These are phyloP conservation scores for Paramecium tetraurelia DNA, from an alignment of 73 alveolate species.

Conservation along the genomic window DNA sequence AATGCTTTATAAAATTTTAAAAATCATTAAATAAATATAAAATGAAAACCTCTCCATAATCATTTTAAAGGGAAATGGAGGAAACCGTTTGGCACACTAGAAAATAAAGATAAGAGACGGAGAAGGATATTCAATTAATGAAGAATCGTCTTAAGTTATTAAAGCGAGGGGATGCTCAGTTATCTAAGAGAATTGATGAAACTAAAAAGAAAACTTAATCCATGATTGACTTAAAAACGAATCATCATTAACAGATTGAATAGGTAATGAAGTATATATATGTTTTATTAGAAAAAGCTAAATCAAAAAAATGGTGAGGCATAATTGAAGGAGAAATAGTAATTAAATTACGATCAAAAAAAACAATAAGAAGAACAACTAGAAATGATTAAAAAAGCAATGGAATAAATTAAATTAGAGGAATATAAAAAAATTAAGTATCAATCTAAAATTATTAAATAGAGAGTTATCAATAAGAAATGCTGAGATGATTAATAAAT, in stretches of 20 bases:
- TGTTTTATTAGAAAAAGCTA: not conserved
- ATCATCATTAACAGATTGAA: slow-evolving; percentile 20
- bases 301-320: slow-evolving; percentile 19
- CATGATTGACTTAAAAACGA: slow-evolving; percentile 26
- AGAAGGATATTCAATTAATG: slow-evolving; percentile 10
- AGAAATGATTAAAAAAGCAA: not conserved
- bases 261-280: not conserved
- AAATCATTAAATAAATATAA: not conserved
- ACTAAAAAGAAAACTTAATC: slow-evolving; percentile 45
- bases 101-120: slow-evolving; percentile 5
- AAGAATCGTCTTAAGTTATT: slow-evolving; percentile 10
- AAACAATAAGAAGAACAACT: not conserved
- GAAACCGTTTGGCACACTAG: slow-evolving; percentile 47
- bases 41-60: slow-evolving; percentile 29
- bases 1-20: not conserved
- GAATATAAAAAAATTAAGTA: slow-evolving; percentile 16
- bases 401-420: slow-evolving; percentile 23
- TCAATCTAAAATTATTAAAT: not conserved
- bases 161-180: not conserved
- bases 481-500: slow-evolving; percentile 22
- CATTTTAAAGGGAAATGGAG: not conserved
- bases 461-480: not conserved
- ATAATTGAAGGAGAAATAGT: not conserved
- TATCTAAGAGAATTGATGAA: slow-evolving; percentile 35
- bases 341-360: not conserved